Conservation (phyloP, 768 basidiomycete species). For the Chalciporus piperatus region DNA sequence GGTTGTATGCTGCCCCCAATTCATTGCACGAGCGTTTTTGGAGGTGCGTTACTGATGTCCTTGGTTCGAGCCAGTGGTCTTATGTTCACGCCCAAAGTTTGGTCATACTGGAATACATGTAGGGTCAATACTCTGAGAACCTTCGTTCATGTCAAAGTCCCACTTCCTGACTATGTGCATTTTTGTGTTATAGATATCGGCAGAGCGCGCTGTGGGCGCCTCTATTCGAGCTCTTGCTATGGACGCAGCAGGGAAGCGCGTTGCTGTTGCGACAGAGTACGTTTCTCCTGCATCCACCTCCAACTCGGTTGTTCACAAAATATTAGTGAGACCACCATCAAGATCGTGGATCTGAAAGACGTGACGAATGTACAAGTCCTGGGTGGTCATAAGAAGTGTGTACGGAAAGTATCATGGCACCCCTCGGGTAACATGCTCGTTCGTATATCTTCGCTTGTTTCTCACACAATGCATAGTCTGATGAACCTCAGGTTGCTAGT, state of each 20-base stretch:
- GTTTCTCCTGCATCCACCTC: not conserved
- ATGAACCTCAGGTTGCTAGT: conserved; percentile 62
- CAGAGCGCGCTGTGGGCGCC: conserved; percentile 47
- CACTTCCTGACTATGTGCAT: not conserved
- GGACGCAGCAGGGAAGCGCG: conserved; percentile 68
- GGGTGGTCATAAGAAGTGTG: conserved; percentile 71
- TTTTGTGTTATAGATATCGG: conserved; percentile 20
- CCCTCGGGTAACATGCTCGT: conserved; percentile 77
- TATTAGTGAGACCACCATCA: conserved; percentile 69
- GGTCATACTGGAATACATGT: not conserved
- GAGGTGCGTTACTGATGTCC: conserved; percentile 14
- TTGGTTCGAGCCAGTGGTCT: no score
- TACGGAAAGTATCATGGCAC: conserved; percentile 88
- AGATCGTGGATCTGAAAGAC: conserved; percentile 75
- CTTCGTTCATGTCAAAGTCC: not conserved
- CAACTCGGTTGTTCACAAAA: conserved; percentile 11
- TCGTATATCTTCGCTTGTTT: conserved; percentile 24
- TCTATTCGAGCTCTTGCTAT: conserved; percentile 74
- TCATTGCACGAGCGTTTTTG: conserved; percentile 25
- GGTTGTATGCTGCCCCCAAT: no score
- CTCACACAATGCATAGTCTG: conserved; percentile 1
- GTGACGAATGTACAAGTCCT: conserved; percentile 57
- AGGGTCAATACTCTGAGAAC: conserved; percentile 28
- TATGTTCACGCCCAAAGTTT: not conserved
- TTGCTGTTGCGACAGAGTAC: conserved; percentile 91